These are phyloP conservation scores for Fusarium xylarioides DNA, from an alignment of 2,329 filamentous ascomycete species.

Conservation along the genomic window DNA sequence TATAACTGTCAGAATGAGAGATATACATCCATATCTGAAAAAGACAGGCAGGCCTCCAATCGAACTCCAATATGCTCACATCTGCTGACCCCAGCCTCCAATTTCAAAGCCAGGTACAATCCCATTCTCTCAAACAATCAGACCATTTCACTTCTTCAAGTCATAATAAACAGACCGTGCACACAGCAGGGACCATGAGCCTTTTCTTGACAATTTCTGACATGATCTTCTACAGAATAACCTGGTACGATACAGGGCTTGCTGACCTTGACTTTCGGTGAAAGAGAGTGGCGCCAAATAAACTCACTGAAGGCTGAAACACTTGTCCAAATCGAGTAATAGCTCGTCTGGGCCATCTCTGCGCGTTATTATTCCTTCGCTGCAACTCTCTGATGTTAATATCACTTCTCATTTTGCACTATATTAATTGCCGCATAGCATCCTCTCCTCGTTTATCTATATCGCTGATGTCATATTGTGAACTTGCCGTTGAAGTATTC, in stretches of 20 bases:
- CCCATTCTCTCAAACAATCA: not conserved
- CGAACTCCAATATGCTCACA: not conserved
- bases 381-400: not conserved
- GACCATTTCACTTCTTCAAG: not conserved
- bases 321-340: slow-evolving; percentile 34
- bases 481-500: not conserved
- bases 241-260: slow-evolving; percentile 9
- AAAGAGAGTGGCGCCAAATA: slow-evolving; percentile 16
- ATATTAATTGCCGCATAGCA: not conserved
- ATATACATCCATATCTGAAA: slow-evolving; percentile 8
- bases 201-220: not conserved
- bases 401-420: not conserved
- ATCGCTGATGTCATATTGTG: not conserved
- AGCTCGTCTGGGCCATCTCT: slow-evolving; percentile 28
- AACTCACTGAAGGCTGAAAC: slow-evolving; percentile 3
- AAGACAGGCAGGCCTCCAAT: slow-evolving; percentile 3
- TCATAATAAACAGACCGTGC: not conserved
- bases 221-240: not conserved
- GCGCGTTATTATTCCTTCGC: slow-evolving; percentile 2
- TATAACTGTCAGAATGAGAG: not conserved
- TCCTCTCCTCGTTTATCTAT: not conserved
- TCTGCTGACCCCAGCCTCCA: slow-evolving; percentile 15
- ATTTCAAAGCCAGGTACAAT: not conserved
- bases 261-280: slow-evolving; percentile 1
- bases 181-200: not conserved